Evolutionary conservation across 2,329 filamentous ascomycete genomes (phyloP).

Genomic region (Fusarium sp.): DNA sequence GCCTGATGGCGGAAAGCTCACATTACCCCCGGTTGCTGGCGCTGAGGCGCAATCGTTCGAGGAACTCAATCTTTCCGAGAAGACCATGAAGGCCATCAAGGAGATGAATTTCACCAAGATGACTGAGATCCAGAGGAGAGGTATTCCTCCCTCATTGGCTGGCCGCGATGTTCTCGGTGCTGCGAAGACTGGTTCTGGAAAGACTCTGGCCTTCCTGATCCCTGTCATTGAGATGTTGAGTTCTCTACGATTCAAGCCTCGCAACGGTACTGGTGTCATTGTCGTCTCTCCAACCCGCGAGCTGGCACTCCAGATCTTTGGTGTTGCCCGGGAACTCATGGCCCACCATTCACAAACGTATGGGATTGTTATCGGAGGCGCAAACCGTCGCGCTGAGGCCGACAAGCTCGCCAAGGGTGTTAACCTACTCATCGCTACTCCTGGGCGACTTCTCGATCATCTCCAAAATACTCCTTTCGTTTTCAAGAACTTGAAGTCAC

Average conservation of each 20-base stretch:
- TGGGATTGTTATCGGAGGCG: constrained; percentile 95
- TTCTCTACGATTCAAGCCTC: constrained; percentile 91
- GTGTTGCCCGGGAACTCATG: constrained; percentile 93
- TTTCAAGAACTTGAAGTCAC: constrained; percentile 91
- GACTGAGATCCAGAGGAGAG: constrained; percentile 92
- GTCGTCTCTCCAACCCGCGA: constrained; percentile 95
- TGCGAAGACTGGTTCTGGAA: constrained; percentile 95
- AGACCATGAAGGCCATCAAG: constrained; percentile 87
- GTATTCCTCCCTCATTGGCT: constrained; percentile 88
- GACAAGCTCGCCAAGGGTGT: constrained; percentile 96
- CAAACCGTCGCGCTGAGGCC: constrained; percentile 89
- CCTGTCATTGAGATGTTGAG: constrained; percentile 94
- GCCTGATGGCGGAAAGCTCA: constrained; percentile 57
- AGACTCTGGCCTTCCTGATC: constrained; percentile 94
- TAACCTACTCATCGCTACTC: constrained; percentile 94
- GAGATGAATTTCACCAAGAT: constrained; percentile 96
- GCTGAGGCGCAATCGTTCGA: constrained; percentile 78
- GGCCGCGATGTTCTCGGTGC: constrained; percentile 94
- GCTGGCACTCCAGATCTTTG: constrained; percentile 94
- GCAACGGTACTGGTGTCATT: constrained; percentile 93
- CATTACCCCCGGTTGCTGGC: constrained; percentile 65
- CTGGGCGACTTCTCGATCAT: constrained; percentile 92
- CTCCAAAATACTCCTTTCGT: constrained; percentile 92
- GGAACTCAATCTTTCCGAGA: constrained; percentile 87
- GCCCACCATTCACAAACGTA: constrained; percentile 93